phyloP scores from a whole-genome alignment of 2,329 filamentous ascomycete genomes.

The Lachnum nothofagi region DNA sequence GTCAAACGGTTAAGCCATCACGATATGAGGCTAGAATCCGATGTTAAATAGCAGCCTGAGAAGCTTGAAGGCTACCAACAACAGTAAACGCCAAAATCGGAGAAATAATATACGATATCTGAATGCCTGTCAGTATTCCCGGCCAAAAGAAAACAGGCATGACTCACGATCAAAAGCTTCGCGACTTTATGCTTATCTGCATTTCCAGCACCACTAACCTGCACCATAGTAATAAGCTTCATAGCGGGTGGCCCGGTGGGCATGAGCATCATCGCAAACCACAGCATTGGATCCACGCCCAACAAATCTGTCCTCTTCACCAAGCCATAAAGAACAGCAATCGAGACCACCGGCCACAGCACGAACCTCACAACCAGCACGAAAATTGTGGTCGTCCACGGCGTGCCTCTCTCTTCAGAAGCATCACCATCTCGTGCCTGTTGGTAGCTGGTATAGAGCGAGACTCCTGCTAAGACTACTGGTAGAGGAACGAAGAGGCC shows the following conservation, averaged over 20 bases:
- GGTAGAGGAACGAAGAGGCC: slow-evolving; percentile 60
- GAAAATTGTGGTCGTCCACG: slow-evolving; percentile 45
- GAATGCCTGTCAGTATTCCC: neutral
- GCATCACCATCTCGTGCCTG: slow-evolving; percentile 41
- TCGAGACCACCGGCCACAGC: slow-evolving; percentile 54
- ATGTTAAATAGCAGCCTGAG: slow-evolving; percentile 27
- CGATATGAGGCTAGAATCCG: too few species aligned
- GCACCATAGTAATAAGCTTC: slow-evolving; percentile 43
- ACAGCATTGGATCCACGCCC: slow-evolving; percentile 56
- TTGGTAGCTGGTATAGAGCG: slow-evolving; percentile 50
- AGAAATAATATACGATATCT: slow-evolving; percentile 37
- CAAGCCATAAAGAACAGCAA: slow-evolving; percentile 50
- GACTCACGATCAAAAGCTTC: slow-evolving; percentile 40
- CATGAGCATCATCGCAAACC: slow-evolving; percentile 54
- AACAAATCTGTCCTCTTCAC: slow-evolving; percentile 49
- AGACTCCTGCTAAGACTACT: slow-evolving; percentile 62
- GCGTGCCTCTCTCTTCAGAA: slow-evolving; percentile 33
- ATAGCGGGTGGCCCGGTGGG: slow-evolving; percentile 44
- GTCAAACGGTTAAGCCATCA: too few species aligned
- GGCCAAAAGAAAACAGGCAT: neutral
- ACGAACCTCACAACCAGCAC: slow-evolving; percentile 53
- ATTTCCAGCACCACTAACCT: slow-evolving; percentile 38
- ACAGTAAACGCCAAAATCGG: slow-evolving; percentile 36
- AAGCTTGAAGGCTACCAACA: slow-evolving; percentile 34
- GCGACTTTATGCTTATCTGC: slow-evolving; percentile 41